Evolutionary conservation across 805 yeast genomes (phyloP).

Genomic region (Blastobotrys peoriensis): DNA sequence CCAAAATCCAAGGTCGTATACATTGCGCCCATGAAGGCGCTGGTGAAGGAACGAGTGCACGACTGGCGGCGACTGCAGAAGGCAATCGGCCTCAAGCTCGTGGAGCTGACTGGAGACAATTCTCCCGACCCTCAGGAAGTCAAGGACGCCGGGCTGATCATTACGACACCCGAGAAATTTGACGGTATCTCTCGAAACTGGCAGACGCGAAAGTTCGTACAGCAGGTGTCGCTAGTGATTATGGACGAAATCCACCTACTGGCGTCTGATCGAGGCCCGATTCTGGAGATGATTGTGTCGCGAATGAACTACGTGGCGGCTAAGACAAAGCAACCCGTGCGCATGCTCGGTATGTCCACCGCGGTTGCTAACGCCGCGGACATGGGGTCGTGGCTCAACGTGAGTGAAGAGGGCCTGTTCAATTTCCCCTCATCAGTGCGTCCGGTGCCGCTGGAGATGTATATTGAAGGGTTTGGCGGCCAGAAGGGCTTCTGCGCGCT

Average conservation of each 20-base stretch:
- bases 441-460: slow-evolving; percentile 83
- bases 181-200: slow-evolving; percentile 85
- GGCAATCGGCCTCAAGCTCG: slow-evolving; percentile 46
- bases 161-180: slow-evolving; percentile 82
- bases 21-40: slow-evolving; percentile 86
- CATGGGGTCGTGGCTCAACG: slow-evolving; percentile 81
- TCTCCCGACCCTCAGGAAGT: slow-evolving; percentile 65
- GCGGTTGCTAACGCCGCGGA: slow-evolving; percentile 83
- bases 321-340: slow-evolving; percentile 51
- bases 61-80: slow-evolving; percentile 63
- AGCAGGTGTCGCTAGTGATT: slow-evolving; percentile 64
- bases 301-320: slow-evolving; percentile 70
- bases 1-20: slow-evolving; percentile 79
- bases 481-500: slow-evolving; percentile 74
- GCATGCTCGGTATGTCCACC: slow-evolving; percentile 74
- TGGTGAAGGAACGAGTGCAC: slow-evolving; percentile 75
- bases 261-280: slow-evolving; percentile 84
- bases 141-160: slow-evolving; percentile 63
- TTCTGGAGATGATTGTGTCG: slow-evolving; percentile 83
- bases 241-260: slow-evolving; percentile 83
- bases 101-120: slow-evolving; percentile 80
- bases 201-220: slow-evolving; percentile 73
- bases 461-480: slow-evolving; percentile 80
- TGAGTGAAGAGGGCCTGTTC: slow-evolving; percentile 56
- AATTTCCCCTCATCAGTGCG: slow-evolving; percentile 78